A percentile compares a stretch with the other conserved stretches of the same genome.
Conservation (phyloP, 148 eudicot genomes). For the Bassia scoparia region DNA sequence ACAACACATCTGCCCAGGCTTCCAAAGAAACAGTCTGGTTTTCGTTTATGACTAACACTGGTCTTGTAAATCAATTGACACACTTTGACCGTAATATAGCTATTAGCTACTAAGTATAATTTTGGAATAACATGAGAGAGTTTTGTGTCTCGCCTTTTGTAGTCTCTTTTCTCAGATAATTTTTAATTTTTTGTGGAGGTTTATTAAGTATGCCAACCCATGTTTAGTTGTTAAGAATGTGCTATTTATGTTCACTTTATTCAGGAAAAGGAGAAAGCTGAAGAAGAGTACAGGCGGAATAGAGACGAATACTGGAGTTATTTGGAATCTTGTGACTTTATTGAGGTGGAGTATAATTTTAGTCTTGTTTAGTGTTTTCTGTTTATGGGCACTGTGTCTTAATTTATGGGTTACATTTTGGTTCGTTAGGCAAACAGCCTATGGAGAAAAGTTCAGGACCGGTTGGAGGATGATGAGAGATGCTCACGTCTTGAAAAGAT, state of each 20-base stretch:
- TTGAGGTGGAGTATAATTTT: constrained; percentile 50
- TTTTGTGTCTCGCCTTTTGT: not conserved
- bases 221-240: no score
- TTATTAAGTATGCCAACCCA: not conserved
- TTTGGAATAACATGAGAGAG: not conserved
- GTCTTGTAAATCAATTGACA: not conserved
- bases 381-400: not conserved
- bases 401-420: constrained; percentile 13
- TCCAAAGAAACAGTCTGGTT: not conserved
- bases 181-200: not conserved
- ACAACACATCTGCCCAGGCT: not conserved
- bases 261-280: constrained; percentile 89
- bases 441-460: constrained; percentile 97
- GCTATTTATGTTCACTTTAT: constrained; percentile 19
- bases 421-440: constrained; percentile 63
- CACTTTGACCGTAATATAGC: not conserved
- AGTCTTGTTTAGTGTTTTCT: not conserved
- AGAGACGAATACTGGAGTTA: constrained; percentile 73
- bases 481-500: constrained; percentile 85
- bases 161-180: not conserved
- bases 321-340: constrained; percentile 79
- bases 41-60: not conserved
- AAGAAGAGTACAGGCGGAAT: constrained; percentile 73
- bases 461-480: constrained; percentile 88
- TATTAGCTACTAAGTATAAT: not conserved